These are phyloP conservation scores for Chlamydomonas schloesseri DNA, from an alignment of 139 green algal genomes.

Conservation along the genomic window DNA sequence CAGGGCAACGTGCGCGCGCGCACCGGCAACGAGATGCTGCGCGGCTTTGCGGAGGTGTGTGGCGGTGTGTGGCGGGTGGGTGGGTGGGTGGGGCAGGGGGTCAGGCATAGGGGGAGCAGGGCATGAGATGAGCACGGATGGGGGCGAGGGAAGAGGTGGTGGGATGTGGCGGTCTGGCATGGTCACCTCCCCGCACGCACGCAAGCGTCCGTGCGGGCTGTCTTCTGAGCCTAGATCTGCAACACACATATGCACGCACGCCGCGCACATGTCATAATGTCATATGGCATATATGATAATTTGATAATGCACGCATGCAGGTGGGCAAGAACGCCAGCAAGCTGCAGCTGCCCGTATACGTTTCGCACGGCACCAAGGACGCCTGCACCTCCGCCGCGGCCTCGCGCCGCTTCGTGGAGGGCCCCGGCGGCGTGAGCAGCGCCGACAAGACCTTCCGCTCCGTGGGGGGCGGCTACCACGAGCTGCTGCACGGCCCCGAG, in stretches of 20 bases:
- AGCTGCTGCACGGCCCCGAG: conserved; percentile 64
- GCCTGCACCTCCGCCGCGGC: conserved; percentile 40
- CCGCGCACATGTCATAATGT: too few species aligned
- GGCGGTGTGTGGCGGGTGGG: not conserved
- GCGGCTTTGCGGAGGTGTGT: not conserved
- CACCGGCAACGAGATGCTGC: conserved; percentile 41
- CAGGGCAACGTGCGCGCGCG: not conserved
- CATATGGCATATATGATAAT: too few species aligned
- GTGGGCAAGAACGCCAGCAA: not conserved
- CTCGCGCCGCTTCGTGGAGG: conserved; percentile 36
- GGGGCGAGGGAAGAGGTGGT: too few species aligned
- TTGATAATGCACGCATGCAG: too few species aligned
- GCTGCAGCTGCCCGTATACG: conserved; percentile 52
- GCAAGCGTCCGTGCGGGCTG: too few species aligned
- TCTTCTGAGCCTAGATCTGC: too few species aligned
- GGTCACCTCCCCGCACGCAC: too few species aligned
- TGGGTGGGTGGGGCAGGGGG: too few species aligned
- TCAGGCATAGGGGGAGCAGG: too few species aligned
- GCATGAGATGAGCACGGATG: too few species aligned
- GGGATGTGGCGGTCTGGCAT: too few species aligned
- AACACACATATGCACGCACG: too few species aligned
- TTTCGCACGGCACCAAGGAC: conserved; percentile 53
- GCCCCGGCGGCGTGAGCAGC: conserved; percentile 34
- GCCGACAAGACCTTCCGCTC: conserved; percentile 33
- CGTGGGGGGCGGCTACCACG: conserved; percentile 58